phyloP scores from a whole-genome alignment of 495 filamentous ascomycete species.

The Immersiella caudata region DNA sequence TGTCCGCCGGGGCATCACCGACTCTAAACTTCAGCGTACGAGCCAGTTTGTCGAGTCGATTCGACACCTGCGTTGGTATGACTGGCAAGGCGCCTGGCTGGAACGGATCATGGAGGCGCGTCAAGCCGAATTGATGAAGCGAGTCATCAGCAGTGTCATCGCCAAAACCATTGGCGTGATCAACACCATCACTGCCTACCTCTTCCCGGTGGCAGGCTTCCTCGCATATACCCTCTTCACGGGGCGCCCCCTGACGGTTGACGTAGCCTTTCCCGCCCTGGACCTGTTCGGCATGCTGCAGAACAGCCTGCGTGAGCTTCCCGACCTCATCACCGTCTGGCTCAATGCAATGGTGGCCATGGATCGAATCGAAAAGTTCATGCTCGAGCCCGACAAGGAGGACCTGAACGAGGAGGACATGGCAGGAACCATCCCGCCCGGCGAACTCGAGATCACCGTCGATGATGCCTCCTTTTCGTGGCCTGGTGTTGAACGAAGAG shows the following conservation, averaged over 20 bases:
- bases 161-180: conserved; percentile 59
- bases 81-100: conserved; percentile 82
- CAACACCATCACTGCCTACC: conserved; percentile 64
- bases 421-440: conserved; percentile 20
- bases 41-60: conserved; percentile 83
- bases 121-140: conserved; percentile 65
- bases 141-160: conserved; percentile 67
- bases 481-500: conserved; percentile 64
- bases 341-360: conserved; percentile 76
- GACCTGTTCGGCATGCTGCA: conserved; percentile 78
- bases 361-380: conserved; percentile 78
- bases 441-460: conserved; percentile 51
- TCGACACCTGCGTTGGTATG: conserved; percentile 84
- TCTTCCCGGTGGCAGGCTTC: conserved; percentile 78
- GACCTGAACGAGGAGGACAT: conserved; percentile 38
- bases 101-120: conserved; percentile 69
- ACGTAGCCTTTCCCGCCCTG: conserved; percentile 80
- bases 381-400: conserved; percentile 78
- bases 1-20: conserved; percentile 66
- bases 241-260: conserved; percentile 65
- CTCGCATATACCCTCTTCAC: conserved; percentile 74
- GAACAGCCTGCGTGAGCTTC: conserved; percentile 67
- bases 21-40: conserved; percentile 70
- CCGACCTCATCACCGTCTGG: conserved; percentile 67
- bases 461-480: conserved; percentile 72